Evolutionary conservation across 1,139 yeast genomes (phyloP), one percentile per base, ranked within the genome.

Genomic region (Scheffersomyces insectosa): DNA sequence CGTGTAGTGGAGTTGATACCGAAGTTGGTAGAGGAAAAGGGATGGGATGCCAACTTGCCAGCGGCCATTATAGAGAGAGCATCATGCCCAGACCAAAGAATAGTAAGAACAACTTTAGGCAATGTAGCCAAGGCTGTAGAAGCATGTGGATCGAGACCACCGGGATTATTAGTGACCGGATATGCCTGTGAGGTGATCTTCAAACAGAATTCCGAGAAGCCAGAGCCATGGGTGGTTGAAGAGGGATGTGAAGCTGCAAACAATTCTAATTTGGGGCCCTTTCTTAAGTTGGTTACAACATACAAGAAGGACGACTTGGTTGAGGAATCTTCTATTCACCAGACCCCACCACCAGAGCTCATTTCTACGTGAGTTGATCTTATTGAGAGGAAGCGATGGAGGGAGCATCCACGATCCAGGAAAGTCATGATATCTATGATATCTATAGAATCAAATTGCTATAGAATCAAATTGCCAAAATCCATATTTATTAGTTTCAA

Each of bases 21-120:
- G 0, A 78, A 76, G 4, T 70, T 93, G 41, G 57, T 80, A 1
- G 60, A 59, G 7, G 71, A 72, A 1, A 77, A 77, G 37, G 66
- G 72, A 0, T 93, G 97, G 97, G 85, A 84, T 41, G 66, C 74
- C 1, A 68, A 77, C 13, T 73, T 86, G 11, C 97, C 97, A 0
- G 88, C 87, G 37, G 91, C 95, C 2, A 83, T 91, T 14, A 82
- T 91, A 2, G 99, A 93, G 62, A 75, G 97, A 46, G 96, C 97
- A 0, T 85, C 95, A 14, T 89, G 97, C 63, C 91, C 95, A 0
- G 99, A 91, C 59, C 97, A 93, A 66, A 68, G 99, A 44, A 75
- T 91, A 10, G 83, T 91, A 4, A 72, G 96, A 50, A 88, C 97
- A 0, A 77, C 81, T 1, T 67, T 93, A 41, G 72, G 74, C 39